Evolutionary conservation across 495 filamentous ascomycete species (phyloP).

Genomic region (Neurospora sublineolata): DNA sequence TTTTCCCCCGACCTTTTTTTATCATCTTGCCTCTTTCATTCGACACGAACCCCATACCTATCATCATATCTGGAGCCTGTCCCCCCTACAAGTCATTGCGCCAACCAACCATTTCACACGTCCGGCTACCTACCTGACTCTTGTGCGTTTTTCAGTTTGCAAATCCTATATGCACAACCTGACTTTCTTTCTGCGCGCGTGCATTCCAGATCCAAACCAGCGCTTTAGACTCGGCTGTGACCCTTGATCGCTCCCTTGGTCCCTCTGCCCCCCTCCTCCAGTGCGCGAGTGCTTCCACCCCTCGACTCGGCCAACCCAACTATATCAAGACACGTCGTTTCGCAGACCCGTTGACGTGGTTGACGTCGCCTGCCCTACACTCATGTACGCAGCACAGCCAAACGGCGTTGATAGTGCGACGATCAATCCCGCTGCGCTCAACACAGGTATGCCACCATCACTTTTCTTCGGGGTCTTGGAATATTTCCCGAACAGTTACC

Average conservation of each 20-base stretch:
- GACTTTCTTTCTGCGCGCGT: slow-evolving; percentile 28
- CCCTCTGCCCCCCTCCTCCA: slow-evolving; percentile 10
- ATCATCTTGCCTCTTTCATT: neutral
- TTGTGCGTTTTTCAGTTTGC: neutral
- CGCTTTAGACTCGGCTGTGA: slow-evolving; percentile 19
- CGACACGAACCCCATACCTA: neutral
- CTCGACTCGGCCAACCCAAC: slow-evolving; percentile 32
- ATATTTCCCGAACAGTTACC: slow-evolving; percentile 6
- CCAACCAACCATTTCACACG: slow-evolving; percentile 15
- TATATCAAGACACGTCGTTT: slow-evolving; percentile 48
- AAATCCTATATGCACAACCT: slow-evolving; percentile 18
- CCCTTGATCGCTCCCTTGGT: neutral
- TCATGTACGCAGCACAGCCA: slow-evolving; percentile 45
- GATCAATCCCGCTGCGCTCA: slow-evolving; percentile 45
- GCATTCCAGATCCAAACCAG: slow-evolving; percentile 27
- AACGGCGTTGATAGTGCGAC: slow-evolving; percentile 46
- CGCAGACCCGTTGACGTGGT: slow-evolving; percentile 34
- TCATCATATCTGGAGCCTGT: neutral
- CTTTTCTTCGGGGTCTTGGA: neutral
- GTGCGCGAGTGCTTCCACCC: slow-evolving; percentile 3
- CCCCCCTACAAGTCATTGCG: slow-evolving; percentile 12
- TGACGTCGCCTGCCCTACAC: slow-evolving; percentile 28
- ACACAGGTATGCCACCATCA: slow-evolving; percentile 34
- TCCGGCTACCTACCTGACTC: neutral
- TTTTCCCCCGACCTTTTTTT: slow-evolving; percentile 1